These are phyloP conservation scores for Dryas alaskensis DNA, from an alignment of 306 rosid species.

Conservation along the genomic window DNA sequence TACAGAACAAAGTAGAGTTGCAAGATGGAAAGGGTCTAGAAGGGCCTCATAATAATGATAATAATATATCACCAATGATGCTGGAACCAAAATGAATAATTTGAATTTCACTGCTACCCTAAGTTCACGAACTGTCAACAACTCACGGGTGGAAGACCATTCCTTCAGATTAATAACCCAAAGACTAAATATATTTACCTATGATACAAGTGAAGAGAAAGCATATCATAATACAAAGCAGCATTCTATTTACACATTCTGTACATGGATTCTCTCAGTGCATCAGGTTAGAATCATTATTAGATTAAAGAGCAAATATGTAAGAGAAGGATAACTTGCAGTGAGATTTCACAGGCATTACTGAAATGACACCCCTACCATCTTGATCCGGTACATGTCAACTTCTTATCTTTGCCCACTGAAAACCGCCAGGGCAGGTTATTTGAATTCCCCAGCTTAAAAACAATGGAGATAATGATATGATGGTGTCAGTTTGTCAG, in stretches of 20 bases:
- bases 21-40: too few species aligned
- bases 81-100: neutral
- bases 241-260: slow-evolving; percentile 68
- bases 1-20: too few species aligned
- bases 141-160: neutral
- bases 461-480: slow-evolving; percentile 39
- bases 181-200: neutral
- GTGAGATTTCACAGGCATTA: slow-evolving; percentile 32
- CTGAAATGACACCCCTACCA: slow-evolving; percentile 41
- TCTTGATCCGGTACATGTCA: slow-evolving; percentile 29
- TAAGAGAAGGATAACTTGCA: slow-evolving; percentile 23
- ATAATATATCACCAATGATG: neutral
- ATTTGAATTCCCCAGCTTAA: slow-evolving; percentile 44
- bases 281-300: slow-evolving; percentile 45
- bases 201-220: slow-evolving; percentile 5
- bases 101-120: neutral
- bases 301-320: slow-evolving; percentile 39
- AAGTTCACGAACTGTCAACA: neutral
- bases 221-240: slow-evolving; percentile 22
- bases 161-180: too few species aligned
- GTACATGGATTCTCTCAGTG: slow-evolving; percentile 55
- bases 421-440: slow-evolving; percentile 29
- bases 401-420: slow-evolving; percentile 41
- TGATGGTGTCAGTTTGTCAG: slow-evolving; percentile 46
- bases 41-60: neutral